These are phyloP conservation scores for Coccomyxa sp. DNA, from an alignment of 139 green algal species.

Conservation along the genomic window DNA sequence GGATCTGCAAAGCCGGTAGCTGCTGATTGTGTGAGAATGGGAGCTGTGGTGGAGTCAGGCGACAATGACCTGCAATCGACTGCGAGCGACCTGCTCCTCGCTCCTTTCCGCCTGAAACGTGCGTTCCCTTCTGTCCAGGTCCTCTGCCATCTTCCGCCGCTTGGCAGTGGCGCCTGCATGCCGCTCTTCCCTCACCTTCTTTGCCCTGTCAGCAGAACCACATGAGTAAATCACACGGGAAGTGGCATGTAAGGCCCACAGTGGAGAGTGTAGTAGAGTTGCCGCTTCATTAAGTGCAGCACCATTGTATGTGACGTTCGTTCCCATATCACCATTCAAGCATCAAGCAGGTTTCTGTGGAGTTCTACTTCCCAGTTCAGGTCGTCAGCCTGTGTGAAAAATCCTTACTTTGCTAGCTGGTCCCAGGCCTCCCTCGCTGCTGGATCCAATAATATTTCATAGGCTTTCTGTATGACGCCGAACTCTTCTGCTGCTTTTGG, in stretches of 20 bases:
- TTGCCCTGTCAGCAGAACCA: slow-evolving; percentile 35
- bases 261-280: background rate
- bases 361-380: background rate
- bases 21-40: background rate
- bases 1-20: no score
- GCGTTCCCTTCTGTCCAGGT: slow-evolving; percentile 67
- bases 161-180: slow-evolving; percentile 54
- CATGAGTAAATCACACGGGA: no score
- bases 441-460: slow-evolving; percentile 71
- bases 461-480: slow-evolving; percentile 72
- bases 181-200: slow-evolving; percentile 30
- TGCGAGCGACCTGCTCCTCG: slow-evolving; percentile 40
- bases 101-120: slow-evolving; percentile 18
- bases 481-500: slow-evolving; percentile 74
- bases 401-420: slow-evolving; percentile 45
- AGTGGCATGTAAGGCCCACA: no score
- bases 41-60: background rate
- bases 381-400: background rate
- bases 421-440: slow-evolving; percentile 65
- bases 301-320: no score
- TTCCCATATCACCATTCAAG: background rate
- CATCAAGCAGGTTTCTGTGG: background rate
- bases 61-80: slow-evolving; percentile 12
- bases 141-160: slow-evolving; percentile 68
- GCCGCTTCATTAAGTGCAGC: background rate